These are phyloP conservation scores for Teunomyces funiuensis DNA, from an alignment of 805 yeast genomes.

Conservation along the genomic window DNA sequence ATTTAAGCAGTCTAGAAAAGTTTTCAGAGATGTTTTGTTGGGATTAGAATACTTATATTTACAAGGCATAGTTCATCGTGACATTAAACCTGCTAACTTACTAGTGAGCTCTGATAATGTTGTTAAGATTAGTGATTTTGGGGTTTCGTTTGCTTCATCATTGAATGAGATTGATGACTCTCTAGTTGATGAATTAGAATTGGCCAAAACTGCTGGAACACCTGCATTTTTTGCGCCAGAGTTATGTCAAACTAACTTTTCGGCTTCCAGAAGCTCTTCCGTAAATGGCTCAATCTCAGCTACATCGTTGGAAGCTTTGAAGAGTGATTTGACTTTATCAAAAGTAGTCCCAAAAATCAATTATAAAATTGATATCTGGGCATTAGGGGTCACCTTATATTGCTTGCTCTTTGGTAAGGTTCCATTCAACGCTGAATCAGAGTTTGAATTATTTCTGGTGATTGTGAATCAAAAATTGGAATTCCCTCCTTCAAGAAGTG, in stretches of 20 bases:
- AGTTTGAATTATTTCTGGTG: constrained; percentile 79
- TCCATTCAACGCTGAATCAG: constrained; percentile 87
- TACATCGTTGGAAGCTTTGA: constrained; percentile 22
- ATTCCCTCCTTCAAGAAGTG: constrained; percentile 48
- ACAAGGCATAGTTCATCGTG: constrained; percentile 91
- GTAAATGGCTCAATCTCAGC: constrained; percentile 15
- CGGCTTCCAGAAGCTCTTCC: constrained; percentile 13
- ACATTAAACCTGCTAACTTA: constrained; percentile 92
- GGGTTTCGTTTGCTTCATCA: constrained; percentile 77
- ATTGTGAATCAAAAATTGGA: constrained; percentile 62
- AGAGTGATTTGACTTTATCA: constrained; percentile 19
- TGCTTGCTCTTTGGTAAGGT: constrained; percentile 84
- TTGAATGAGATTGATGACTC: constrained; percentile 42
- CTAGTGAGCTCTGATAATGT: constrained; percentile 65
- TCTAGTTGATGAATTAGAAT: constrained; percentile 59
- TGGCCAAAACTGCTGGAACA: constrained; percentile 96
- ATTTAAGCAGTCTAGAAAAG: constrained; percentile 63
- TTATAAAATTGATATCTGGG: constrained; percentile 95
- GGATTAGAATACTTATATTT: constrained; percentile 90
- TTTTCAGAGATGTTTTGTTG: constrained; percentile 77
- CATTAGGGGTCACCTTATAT: constrained; percentile 87
- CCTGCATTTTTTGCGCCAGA: constrained; percentile 94
- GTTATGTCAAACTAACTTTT: constrained; percentile 63
- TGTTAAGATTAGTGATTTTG: constrained; percentile 95
- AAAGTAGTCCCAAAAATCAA: constrained; percentile 54